Percentiles rank a stretch among this genome's conserved stretches.
These are phyloP conservation scores for Naganishia antarctica DNA, from an alignment of 768 basidiomycete genomes.

Conservation along the genomic window DNA sequence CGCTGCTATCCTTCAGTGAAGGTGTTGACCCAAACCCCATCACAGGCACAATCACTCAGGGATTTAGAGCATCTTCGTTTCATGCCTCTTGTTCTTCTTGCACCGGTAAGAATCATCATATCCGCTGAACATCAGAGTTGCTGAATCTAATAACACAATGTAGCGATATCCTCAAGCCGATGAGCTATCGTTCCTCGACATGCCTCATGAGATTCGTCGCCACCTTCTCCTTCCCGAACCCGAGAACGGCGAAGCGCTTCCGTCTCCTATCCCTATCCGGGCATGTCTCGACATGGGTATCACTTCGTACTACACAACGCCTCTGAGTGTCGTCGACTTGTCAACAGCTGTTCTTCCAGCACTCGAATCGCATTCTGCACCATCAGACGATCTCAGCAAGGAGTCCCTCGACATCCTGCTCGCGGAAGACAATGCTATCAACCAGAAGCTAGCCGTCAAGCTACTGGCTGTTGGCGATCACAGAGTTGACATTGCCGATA, in stretches of 20 bases:
- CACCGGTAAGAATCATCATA: constrained; percentile 54
- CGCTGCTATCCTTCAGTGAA: neutral
- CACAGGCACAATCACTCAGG: constrained; percentile 80
- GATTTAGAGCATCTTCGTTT: constrained; percentile 92
- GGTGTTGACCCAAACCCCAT: constrained; percentile 24
- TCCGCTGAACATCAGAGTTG: constrained; percentile 27
- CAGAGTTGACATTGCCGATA: constrained; percentile 92
- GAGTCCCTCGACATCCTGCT: constrained; percentile 85
- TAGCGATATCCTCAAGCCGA: constrained; percentile 56
- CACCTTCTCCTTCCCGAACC: constrained; percentile 42
- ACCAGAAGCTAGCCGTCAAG: constrained; percentile 80
- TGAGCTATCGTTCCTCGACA: constrained; percentile 47
- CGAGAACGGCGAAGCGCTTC: constrained; percentile 37
- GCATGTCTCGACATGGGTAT: constrained; percentile 97
- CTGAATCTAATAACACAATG: constrained; percentile 35
- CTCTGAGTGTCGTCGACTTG: constrained; percentile 79
- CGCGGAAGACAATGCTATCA: constrained; percentile 86
- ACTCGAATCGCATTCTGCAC: constrained; percentile 87
- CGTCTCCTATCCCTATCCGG: constrained; percentile 63
- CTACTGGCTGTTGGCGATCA: constrained; percentile 95
- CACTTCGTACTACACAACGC: constrained; percentile 87
- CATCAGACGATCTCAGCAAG: constrained; percentile 78
- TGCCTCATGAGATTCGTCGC: constrained; percentile 39
- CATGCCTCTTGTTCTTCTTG: constrained; percentile 87
- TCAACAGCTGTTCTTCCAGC: constrained; percentile 88